Evolutionary conservation across 495 filamentous ascomycete species (phyloP), one percentile per base, ranked within the genome.

Genomic region (Thermochaetoides thermophila): DNA sequence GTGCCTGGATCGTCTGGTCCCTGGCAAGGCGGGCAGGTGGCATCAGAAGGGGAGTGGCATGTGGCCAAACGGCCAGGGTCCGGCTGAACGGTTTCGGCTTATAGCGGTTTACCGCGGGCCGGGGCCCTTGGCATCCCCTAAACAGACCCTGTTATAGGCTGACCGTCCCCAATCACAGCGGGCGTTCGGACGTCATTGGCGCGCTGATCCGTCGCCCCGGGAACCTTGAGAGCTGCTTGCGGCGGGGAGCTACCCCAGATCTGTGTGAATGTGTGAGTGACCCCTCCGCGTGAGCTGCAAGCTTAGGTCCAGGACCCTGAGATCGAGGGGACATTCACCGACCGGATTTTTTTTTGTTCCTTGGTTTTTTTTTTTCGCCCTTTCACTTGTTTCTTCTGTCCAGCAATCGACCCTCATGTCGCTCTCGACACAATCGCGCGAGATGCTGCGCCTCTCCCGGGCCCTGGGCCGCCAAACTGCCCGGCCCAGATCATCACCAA

Each of bases 381-480:
- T 17, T 29, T 17, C 20, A 17, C 7, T 18, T 38, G 21, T 28
- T 23, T 10, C 15, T 40, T 16, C n/a, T n/a, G 6, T 24, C 21
- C 21, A 11, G 6, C 21, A 24, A 6, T 24, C 21, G 21, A 24
- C 19, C 37, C 42, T 7, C 22, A 63, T 61, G 60, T 52, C 56
- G 6, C 34, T 57, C 30, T 43, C 56, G 35, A 40, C 49, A 41
- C 48, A 46, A 25, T 45, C 50, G 30, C 45, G 55, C 24, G 54
- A 55, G 32, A 49, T 55, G 12, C 22, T 60, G 17, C 44, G 51
- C 21, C 32, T 60, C 29, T 49, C 59, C 13, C 49, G 57, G 40
- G 59, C 61, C 56, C 55, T 63, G 50, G 45, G 45, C 12, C 53
- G 56, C 33, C 54, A 56, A 36, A 49, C 42, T 34, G 16, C 38